Base-by-base conservation (phyloP, 225 moss, liverwort and hornwort species). In the Anthoceros angustus region DNA sequence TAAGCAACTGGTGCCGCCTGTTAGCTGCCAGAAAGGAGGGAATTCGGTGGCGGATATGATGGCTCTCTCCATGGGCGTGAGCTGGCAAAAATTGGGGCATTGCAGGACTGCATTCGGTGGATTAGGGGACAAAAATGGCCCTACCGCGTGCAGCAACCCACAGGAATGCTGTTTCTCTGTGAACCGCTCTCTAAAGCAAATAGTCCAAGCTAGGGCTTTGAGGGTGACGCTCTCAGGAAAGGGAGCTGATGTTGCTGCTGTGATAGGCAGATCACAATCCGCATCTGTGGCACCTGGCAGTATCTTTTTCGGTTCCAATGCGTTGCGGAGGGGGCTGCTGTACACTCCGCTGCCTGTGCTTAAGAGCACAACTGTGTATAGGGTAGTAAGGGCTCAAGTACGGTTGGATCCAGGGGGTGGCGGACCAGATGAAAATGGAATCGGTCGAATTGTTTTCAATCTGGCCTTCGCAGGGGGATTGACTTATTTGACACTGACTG, bases 401-500 rank as follows among this genome's bases (percentile, higher is more conserved):
- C 84, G 81, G 66, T 64, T 98, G 74, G 89, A 89, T 75, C 89
- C 92, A 10, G 75, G 77, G 42, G 86, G 93, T 8, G 86, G 84
- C 12, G 64, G 72, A 16, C 77, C 69, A 0, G 82, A 70, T 43
- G 68, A 74, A 3, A 80, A 77, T 63, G 91, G 95, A 66, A 79
- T 92, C 60, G 86, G 85, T 10, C 85, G 92, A 43, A 70, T 86
- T 45, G 81, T 92, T 21, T 79, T 87, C 63, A 98, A 98, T 60
- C 63, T 98, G 50, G 84, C 84, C 67, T 75, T 98, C 25, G 98
- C 98, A 41, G 98, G 92, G 39, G 98, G 89, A 12, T 70, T 98
- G 63, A 78, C 89, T n/a, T 98, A 98, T 70, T 82, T 98, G 66
- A 89, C 98, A 5, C 72, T 98, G 61, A 92, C 89, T 23, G 98